These are phyloP conservation scores for Casuarina cunninghamiana DNA, from an alignment of 306 rosid genomes.

Conservation along the genomic window DNA sequence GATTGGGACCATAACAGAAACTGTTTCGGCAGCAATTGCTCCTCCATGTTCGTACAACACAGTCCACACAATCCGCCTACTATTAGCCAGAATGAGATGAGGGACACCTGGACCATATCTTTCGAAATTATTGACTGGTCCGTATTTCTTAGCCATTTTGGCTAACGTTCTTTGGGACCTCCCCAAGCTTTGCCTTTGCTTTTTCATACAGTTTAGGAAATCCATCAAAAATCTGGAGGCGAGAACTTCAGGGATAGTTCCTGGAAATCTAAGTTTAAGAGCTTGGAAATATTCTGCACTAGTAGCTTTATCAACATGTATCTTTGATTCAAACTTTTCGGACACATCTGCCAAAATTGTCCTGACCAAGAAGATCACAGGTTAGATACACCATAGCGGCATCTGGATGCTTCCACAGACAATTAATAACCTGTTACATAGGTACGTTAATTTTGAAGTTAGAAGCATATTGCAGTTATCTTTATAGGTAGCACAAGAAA, in stretches of 20 bases:
- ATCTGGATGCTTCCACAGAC: constrained; percentile 85
- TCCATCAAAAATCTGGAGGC: constrained; percentile 65
- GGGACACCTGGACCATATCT: too few relatives aligned
- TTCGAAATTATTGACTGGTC: too few relatives aligned
- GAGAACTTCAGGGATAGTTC: constrained; percentile 62
- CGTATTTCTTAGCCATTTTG: too few relatives aligned
- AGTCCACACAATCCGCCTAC: too few relatives aligned
- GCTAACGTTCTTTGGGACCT: constrained; percentile 28
- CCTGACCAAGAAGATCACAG: constrained; percentile 79
- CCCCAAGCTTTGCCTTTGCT: constrained; percentile 51
- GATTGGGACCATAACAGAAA: too few relatives aligned
- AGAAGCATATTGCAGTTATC: constrained; percentile 21
- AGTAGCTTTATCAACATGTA: constrained; percentile 55
- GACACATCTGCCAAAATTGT: constrained; percentile 62
- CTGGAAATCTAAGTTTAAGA: constrained; percentile 53
- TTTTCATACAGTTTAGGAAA: constrained; percentile 61
- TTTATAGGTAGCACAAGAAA: constrained; percentile 15
- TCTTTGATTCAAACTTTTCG: constrained; percentile 67
- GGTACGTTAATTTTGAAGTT: constrained; percentile 12
- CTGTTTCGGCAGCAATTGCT: too few relatives aligned
- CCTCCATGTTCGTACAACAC: too few relatives aligned
- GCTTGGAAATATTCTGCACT: constrained; percentile 53
- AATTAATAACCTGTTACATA: constrained; percentile 58
- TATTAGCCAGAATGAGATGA: too few relatives aligned
- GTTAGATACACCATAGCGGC: constrained; percentile 54